A percentile compares a stretch with the other conserved stretches of the same genome.
Conservation (phyloP, 2,329 filamentous ascomycete genomes). For the Pseudocercospora eumusae region DNA sequence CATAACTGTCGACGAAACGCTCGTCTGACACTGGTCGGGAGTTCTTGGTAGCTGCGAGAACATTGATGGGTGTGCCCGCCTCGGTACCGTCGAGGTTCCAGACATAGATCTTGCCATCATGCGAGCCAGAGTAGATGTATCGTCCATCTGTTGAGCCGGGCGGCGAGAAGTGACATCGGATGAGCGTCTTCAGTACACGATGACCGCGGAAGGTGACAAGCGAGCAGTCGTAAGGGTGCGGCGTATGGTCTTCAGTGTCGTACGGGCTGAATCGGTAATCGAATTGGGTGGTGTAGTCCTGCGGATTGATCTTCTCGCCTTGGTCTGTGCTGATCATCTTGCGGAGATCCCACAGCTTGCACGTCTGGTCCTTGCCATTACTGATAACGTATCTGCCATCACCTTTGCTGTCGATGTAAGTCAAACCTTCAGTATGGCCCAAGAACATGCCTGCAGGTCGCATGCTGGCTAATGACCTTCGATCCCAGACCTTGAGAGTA, state of each 20-base stretch:
- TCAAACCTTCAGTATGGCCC: constrained; percentile 65
- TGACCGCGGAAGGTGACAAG: constrained; percentile 93
- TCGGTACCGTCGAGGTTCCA: constrained; percentile 92
- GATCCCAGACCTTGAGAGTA: constrained; percentile 94
- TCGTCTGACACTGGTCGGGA: constrained; percentile 59
- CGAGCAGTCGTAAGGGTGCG: constrained; percentile 83
- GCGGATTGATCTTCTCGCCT: constrained; percentile 59
- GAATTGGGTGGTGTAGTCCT: constrained; percentile 63
- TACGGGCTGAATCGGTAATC: constrained; percentile 74
- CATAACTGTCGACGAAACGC: constrained; percentile 58
- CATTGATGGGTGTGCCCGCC: constrained; percentile 70
- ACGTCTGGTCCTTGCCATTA: constrained; percentile 94
- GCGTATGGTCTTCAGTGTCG: constrained; percentile 65
- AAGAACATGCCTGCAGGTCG: constrained; percentile 66
- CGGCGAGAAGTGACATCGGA: constrained; percentile 93
- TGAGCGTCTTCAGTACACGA: constrained; percentile 82
- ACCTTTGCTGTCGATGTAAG: constrained; percentile 76
- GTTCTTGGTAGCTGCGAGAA: constrained; percentile 67
- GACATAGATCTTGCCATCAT: constrained; percentile 85
- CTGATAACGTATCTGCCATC: constrained; percentile 87
- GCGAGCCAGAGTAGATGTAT: constrained; percentile 90
- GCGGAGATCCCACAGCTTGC: constrained; percentile 94
- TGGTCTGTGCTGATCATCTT: constrained; percentile 78
- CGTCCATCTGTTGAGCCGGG: constrained; percentile 80
- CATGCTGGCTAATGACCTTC: constrained; percentile 66